Evolutionary conservation across 2,329 filamentous ascomycete species (phyloP).

Genomic region (Orbilia blumenaviensis): DNA sequence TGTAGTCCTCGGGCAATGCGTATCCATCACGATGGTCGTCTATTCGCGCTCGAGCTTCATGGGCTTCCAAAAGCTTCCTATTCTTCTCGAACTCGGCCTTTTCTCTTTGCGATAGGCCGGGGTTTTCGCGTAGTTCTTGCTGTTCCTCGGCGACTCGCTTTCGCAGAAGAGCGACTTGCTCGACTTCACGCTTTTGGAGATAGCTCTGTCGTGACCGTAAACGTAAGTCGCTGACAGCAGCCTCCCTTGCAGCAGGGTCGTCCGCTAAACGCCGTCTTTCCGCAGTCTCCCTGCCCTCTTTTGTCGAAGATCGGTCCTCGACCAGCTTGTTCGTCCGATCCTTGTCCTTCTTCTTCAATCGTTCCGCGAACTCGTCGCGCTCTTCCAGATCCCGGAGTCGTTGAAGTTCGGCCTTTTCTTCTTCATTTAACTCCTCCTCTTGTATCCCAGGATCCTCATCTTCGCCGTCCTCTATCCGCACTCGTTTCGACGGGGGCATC

Average conservation of each 20-base stretch:
- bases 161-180: constrained; percentile 83
- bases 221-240: constrained; percentile 81
- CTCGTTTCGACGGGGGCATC: constrained; percentile 75
- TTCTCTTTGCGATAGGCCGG: constrained; percentile 77
- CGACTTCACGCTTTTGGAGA: constrained; percentile 87
- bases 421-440: constrained; percentile 69
- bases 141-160: constrained; percentile 91
- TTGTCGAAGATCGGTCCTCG: constrained; percentile 68
- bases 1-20: constrained; percentile 91
- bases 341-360: constrained; percentile 76
- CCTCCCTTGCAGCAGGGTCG: constrained; percentile 72
- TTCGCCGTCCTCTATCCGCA: constrained; percentile 71
- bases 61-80: constrained; percentile 79
- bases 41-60: constrained; percentile 84
- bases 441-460: constrained; percentile 56
- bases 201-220: constrained; percentile 90
- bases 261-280: constrained; percentile 72
- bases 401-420: constrained; percentile 68
- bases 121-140: constrained; percentile 79
- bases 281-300: constrained; percentile 68
- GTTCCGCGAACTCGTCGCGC: constrained; percentile 80
- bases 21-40: constrained; percentile 94
- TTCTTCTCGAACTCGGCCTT: constrained; percentile 90
- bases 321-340: constrained; percentile 75
- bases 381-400: constrained; percentile 75